Conservation (phyloP, 148 eudicot species). For the Salicornia ramosissima region DNA sequence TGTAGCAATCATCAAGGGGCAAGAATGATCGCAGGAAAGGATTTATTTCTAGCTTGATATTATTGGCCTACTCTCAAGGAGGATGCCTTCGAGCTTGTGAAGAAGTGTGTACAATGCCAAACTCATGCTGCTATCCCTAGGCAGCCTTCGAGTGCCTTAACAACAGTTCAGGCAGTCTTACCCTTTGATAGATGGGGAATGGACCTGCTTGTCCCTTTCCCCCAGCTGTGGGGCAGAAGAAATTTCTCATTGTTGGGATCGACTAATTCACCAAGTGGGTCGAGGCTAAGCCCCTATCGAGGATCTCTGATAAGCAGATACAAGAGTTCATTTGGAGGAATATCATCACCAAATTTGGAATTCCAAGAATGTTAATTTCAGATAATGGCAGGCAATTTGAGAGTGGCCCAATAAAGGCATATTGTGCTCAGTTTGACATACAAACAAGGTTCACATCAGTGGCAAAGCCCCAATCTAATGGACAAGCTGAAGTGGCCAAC, state of each 20-base stretch:
- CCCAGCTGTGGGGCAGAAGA: neutral
- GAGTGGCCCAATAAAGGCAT: too few relatives aligned
- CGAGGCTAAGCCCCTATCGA: too few relatives aligned
- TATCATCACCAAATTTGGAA: too few relatives aligned
- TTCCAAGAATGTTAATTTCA: too few relatives aligned
- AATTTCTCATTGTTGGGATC: neutral
- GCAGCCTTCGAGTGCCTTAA: rapidly evolving
- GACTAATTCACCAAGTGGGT: too few relatives aligned
- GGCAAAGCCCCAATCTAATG: too few relatives aligned
- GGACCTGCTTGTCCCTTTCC: neutral
- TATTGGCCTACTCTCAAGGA: neutral
- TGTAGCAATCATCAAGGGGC: neutral
- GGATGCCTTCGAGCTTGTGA: neutral
- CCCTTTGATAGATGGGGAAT: neutral
- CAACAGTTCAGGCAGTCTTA: neutral
- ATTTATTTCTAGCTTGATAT: neutral
- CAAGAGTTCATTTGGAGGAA: too few relatives aligned
- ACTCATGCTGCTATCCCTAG: neutral
- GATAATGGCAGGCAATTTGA: too few relatives aligned
- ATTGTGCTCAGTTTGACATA: too few relatives aligned
- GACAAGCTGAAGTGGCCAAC: too few relatives aligned
- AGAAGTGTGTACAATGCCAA: neutral
- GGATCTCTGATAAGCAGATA: too few relatives aligned
- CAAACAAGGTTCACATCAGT: too few relatives aligned
- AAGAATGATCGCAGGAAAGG: neutral